phyloP scores from a whole-genome alignment of 164 flowering plant species.

The Chimonanthus salicifolius region DNA sequence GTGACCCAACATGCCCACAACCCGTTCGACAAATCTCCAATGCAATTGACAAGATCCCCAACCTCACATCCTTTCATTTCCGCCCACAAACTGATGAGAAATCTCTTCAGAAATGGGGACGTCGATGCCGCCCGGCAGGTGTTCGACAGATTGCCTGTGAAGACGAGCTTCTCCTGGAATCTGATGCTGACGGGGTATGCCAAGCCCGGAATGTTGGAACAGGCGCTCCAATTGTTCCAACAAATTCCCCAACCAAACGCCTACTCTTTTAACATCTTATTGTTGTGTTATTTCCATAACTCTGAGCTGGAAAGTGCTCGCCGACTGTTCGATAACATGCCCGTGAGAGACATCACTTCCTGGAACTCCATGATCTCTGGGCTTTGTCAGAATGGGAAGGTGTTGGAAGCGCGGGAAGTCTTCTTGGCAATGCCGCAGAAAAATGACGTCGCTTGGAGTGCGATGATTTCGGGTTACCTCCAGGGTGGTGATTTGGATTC shows the following conservation, averaged over 20 bases:
- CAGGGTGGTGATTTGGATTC: not conserved
- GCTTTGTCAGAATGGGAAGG: slow-evolving; percentile 48
- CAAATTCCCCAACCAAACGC: slow-evolving; percentile 54
- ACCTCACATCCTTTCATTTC: slow-evolving; percentile 3
- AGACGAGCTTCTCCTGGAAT: slow-evolving; percentile 63
- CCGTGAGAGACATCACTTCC: slow-evolving; percentile 39
- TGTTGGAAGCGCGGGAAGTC: slow-evolving; percentile 39
- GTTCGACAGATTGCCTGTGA: slow-evolving; percentile 62
- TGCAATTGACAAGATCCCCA: too few relatives aligned
- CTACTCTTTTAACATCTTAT: slow-evolving; percentile 66
- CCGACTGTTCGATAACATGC: slow-evolving; percentile 50
- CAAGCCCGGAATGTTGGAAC: slow-evolving; percentile 42
- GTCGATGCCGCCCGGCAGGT: slow-evolving; percentile 36
- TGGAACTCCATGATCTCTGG: slow-evolving; percentile 75
- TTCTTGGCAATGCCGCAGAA: slow-evolving; percentile 61
- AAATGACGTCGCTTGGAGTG: slow-evolving; percentile 58
- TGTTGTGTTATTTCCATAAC: slow-evolving; percentile 37
- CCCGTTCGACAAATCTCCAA: too few relatives aligned
- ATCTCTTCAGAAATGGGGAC: slow-evolving; percentile 32
- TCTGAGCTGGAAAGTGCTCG: slow-evolving; percentile 48
- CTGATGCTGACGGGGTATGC: slow-evolving; percentile 66
- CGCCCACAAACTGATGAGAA: slow-evolving; percentile 13
- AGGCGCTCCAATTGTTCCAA: slow-evolving; percentile 46
- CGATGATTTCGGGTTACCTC: not conserved
- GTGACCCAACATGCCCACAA: too few relatives aligned